These are phyloP conservation scores for Leccinum subrobustum DNA, from an alignment of 1,284 basidiomycete genomes.

Conservation along the genomic window DNA sequence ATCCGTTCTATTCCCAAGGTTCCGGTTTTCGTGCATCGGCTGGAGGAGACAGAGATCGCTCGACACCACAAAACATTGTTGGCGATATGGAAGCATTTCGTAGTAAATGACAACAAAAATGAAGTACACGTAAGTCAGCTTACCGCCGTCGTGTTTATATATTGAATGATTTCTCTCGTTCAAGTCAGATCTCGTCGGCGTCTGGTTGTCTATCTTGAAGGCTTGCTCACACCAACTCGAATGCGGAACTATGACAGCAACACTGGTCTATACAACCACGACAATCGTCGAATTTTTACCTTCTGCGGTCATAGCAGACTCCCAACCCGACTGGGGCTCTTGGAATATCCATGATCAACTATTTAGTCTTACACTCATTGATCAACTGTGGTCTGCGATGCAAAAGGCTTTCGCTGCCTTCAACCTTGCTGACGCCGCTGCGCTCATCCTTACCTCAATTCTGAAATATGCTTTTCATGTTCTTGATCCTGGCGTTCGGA, in stretches of 20 bases:
- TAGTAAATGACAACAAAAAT: conserved; percentile 15
- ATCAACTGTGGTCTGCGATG: conserved; percentile 49
- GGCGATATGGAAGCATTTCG: conserved; percentile 38
- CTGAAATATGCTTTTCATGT: conserved; percentile 41
- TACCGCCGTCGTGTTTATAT: neutral
- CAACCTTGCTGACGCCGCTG: conserved; percentile 42
- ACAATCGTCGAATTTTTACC: conserved; percentile 30
- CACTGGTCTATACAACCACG: conserved; percentile 26
- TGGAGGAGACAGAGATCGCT: conserved; percentile 46
- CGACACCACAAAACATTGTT: conserved; percentile 44
- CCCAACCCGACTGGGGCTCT: conserved; percentile 25
- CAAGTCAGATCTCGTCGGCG: conserved; percentile 40
- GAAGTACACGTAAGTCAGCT: conserved; percentile 27
- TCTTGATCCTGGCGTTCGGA: conserved; percentile 36
- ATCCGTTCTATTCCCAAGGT: conserved; percentile 26
- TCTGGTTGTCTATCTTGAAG: conserved; percentile 57
- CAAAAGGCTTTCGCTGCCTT: conserved; percentile 42
- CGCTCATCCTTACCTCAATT: conserved; percentile 42
- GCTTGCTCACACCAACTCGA: conserved; percentile 44
- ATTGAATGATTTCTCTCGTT: conserved; percentile 7
- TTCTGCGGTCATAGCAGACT: neutral
- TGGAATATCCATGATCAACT: conserved; percentile 36
- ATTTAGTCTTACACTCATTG: conserved; percentile 36
- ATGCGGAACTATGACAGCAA: conserved; percentile 32
- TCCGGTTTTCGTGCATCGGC: conserved; percentile 33